Percentiles rank a stretch among this genome's conserved stretches.
phyloP scores from a whole-genome alignment of 2,329 filamentous ascomycete species.

The Fusarium algeriense region DNA sequence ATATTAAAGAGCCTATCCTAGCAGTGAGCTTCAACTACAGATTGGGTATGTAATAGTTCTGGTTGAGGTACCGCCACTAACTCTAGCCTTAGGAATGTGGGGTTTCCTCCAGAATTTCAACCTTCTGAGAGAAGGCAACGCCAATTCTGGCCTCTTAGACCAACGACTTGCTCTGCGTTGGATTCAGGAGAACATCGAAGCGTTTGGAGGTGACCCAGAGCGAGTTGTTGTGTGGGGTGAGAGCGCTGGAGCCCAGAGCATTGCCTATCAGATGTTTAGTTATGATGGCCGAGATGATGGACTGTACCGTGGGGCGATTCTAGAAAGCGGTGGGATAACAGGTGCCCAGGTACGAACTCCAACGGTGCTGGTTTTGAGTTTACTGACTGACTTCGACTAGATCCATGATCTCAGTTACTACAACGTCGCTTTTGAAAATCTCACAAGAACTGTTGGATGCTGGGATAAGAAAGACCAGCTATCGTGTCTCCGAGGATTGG shows the following conservation, averaged over 20 bases:
- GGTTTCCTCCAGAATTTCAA: slow-evolving; percentile 64
- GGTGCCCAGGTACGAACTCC: slow-evolving; percentile 33
- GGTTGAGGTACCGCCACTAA: neutral
- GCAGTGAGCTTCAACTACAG: slow-evolving; percentile 68
- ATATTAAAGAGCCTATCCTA: slow-evolving; percentile 65
- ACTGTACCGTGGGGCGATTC: slow-evolving; percentile 66
- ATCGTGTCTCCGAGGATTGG: slow-evolving; percentile 53
- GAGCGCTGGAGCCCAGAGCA: slow-evolving; percentile 57
- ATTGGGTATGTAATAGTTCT: slow-evolving; percentile 48
- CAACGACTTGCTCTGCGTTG: slow-evolving; percentile 63
- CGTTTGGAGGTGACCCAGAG: slow-evolving; percentile 62
- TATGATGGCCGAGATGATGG: slow-evolving; percentile 68
- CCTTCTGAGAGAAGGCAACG: slow-evolving; percentile 57
- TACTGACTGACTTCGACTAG: neutral
- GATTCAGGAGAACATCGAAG: slow-evolving; percentile 66
- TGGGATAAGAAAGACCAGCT: slow-evolving; percentile 52
- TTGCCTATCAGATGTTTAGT: slow-evolving; percentile 63
- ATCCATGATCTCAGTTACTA: slow-evolving; percentile 47
- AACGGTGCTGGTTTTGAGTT: neutral
- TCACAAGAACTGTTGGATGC: slow-evolving; percentile 47
- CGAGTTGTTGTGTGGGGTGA: slow-evolving; percentile 64
- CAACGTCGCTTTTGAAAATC: slow-evolving; percentile 46
- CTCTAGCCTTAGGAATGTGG: slow-evolving; percentile 52
- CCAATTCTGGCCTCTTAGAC: slow-evolving; percentile 64
- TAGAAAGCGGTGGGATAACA: slow-evolving; percentile 61